phyloP scores from a whole-genome alignment of 148 eudicot genomes.

The Dianthus caryophyllus region DNA sequence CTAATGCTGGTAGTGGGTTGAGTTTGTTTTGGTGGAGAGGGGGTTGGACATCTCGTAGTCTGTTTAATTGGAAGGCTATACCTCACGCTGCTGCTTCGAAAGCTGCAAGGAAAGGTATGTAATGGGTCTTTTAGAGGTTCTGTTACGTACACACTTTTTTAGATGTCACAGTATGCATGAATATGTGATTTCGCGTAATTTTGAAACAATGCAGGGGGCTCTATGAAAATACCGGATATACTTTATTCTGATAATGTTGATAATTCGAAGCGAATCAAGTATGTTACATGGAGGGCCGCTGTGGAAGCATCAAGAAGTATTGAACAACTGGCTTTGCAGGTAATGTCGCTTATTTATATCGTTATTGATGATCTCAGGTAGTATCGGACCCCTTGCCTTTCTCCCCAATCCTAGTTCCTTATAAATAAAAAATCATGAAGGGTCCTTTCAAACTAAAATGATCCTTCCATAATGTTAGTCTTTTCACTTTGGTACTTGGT shows the following conservation, averaged over 20 bases:
- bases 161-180: constrained; percentile 9
- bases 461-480: neutral
- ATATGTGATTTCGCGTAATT: constrained; percentile 8
- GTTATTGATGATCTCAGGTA: neutral
- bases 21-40: constrained; percentile 94
- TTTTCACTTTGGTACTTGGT: constrained; percentile 6
- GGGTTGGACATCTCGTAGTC: constrained; percentile 67
- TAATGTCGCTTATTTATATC: constrained; percentile 14
- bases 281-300: constrained; percentile 70
- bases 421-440: neutral
- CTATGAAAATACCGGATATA: constrained; percentile 63
- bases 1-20: constrained; percentile 51
- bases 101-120: constrained; percentile 87
- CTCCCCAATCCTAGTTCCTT: too few relatives aligned
- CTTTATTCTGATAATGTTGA: constrained; percentile 67
- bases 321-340: constrained; percentile 95
- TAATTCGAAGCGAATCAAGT: constrained; percentile 57
- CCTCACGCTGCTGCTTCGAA: constrained; percentile 64
- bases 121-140: constrained; percentile 7
- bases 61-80: constrained; percentile 79
- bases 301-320: constrained; percentile 65
- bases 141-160: neutral
- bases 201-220: constrained; percentile 54
- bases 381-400: neutral
- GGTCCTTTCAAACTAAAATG: neutral